phyloP scores from a whole-genome alignment of 129 eudicot species.

The Ambrosia trifida region DNA sequence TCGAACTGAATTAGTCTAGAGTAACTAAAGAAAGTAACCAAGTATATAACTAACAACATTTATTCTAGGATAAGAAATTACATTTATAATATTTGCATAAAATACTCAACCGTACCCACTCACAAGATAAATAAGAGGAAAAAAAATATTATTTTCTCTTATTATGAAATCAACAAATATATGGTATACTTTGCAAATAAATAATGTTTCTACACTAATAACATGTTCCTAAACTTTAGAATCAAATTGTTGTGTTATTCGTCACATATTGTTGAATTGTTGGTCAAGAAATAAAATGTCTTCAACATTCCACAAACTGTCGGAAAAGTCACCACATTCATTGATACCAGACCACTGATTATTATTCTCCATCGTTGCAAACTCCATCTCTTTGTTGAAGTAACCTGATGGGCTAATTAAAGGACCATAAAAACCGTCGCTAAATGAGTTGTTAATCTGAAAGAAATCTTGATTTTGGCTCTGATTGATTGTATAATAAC shows the following conservation, averaged over 20 bases:
- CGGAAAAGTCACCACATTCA: slow-evolving; percentile 39
- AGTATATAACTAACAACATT: too few relatives aligned
- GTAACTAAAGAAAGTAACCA: too few relatives aligned
- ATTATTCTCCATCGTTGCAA: slow-evolving; percentile 40
- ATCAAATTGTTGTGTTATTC: background rate
- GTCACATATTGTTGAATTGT: slow-evolving; percentile 58
- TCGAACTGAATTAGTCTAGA: too few relatives aligned
- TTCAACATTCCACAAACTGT: slow-evolving; percentile 75
- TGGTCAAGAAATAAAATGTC: slow-evolving; percentile 71
- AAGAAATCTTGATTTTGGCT: slow-evolving; percentile 39
- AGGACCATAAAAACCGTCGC: slow-evolving; percentile 37
- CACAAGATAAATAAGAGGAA: too few relatives aligned
- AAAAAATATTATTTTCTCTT: too few relatives aligned
- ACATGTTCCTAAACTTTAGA: too few relatives aligned
- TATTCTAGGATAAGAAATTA: too few relatives aligned
- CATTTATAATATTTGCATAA: too few relatives aligned
- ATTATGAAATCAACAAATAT: too few relatives aligned
- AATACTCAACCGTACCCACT: too few relatives aligned
- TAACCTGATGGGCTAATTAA: slow-evolving; percentile 62
- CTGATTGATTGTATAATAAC: slow-evolving; percentile 45
- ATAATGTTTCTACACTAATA: too few relatives aligned
- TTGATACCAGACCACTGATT: slow-evolving; percentile 52
- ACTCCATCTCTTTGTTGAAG: slow-evolving; percentile 47
- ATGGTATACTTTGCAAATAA: too few relatives aligned
- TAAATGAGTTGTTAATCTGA: slow-evolving; percentile 36